Conservation (phyloP, 2,329 filamentous ascomycete species). For the Thelonectria blattea region DNA sequence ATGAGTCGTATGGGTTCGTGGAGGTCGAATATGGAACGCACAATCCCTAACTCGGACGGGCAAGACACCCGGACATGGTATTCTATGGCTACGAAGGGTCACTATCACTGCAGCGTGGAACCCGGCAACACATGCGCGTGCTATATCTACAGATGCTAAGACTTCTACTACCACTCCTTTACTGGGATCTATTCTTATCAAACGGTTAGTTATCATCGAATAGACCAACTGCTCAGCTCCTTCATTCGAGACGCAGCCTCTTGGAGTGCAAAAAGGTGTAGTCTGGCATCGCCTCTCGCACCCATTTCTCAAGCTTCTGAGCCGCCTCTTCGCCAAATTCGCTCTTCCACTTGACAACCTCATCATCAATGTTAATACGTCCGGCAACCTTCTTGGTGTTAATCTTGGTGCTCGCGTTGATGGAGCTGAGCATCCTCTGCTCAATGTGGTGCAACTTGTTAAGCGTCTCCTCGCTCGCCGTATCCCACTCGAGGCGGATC, state of each 20-base stretch:
- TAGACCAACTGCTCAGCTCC: too few relatives aligned
- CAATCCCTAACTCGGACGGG: too few relatives aligned
- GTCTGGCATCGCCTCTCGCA: slow-evolving; percentile 24
- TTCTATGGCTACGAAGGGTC: too few relatives aligned
- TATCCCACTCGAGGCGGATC: slow-evolving; percentile 22
- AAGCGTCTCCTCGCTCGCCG: slow-evolving; percentile 1
- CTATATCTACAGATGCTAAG: too few relatives aligned
- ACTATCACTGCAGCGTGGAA: too few relatives aligned
- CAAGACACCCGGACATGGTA: too few relatives aligned
- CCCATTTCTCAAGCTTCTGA: slow-evolving; percentile 25
- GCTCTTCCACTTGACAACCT: slow-evolving; percentile 26
- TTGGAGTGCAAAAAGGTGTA: slow-evolving; percentile 25
- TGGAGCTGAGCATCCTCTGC: slow-evolving; percentile 26
- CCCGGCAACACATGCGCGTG: too few relatives aligned
- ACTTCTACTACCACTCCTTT: too few relatives aligned
- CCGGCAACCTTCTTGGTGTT: slow-evolving; percentile 25
- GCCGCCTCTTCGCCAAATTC: slow-evolving; percentile 26
- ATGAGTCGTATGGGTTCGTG: too few relatives aligned
- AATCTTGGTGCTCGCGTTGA: slow-evolving; percentile 22
- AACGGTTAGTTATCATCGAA: too few relatives aligned
- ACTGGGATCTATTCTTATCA: too few relatives aligned
- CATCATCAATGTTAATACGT: slow-evolving; percentile 20
- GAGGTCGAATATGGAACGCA: too few relatives aligned
- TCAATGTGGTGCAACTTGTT: slow-evolving; percentile 6
- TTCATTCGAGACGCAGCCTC: slow-evolving; percentile 17